Percentiles rank a stretch among this genome's conserved stretches.
Conservation (phyloP, 345 rosid genomes). For the Garcia nutans region DNA sequence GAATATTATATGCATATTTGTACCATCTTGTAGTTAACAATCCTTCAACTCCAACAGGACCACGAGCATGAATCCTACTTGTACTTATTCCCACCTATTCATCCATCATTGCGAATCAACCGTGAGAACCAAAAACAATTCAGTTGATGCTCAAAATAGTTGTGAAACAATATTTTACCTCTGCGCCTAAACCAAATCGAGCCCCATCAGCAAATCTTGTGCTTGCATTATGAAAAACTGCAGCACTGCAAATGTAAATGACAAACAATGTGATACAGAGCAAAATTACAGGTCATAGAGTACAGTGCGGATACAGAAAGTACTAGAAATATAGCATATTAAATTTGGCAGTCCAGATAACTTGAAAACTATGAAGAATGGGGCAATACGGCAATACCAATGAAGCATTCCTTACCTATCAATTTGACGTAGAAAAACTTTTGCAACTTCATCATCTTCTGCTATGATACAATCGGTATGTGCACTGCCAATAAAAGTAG, state of each 20-base stretch:
- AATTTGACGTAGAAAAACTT: conserved; percentile 71
- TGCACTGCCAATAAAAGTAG: conserved; percentile 52
- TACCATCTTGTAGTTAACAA: conserved; percentile 95
- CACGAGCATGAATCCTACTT: conserved; percentile 96
- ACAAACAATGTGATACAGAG: background rate
- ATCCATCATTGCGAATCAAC: conserved; percentile 13
- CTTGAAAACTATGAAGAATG: background rate
- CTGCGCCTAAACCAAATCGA: conserved; percentile 96
- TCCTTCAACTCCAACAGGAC: conserved; percentile 99
- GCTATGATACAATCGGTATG: conserved; percentile 93
- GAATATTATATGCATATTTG: conserved; percentile 1
- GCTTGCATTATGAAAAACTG: conserved; percentile 98
- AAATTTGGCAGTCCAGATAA: background rate
- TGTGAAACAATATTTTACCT: conserved; percentile 47
- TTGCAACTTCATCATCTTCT: conserved; percentile 70
- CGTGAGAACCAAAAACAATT: conserved; percentile 5
- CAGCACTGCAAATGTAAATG: conserved; percentile 61
- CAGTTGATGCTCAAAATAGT: background rate
- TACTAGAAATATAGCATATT: background rate
- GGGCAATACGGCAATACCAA: background rate
- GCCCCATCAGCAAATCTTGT: conserved; percentile 98
- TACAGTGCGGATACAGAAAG: background rate
- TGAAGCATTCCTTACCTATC: conserved; percentile 58
- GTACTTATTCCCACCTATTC: conserved; percentile 93
- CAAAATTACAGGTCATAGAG: background rate